phyloP scores from a whole-genome alignment of 345 rosid genomes.

The Clarkia xantiana region DNA sequence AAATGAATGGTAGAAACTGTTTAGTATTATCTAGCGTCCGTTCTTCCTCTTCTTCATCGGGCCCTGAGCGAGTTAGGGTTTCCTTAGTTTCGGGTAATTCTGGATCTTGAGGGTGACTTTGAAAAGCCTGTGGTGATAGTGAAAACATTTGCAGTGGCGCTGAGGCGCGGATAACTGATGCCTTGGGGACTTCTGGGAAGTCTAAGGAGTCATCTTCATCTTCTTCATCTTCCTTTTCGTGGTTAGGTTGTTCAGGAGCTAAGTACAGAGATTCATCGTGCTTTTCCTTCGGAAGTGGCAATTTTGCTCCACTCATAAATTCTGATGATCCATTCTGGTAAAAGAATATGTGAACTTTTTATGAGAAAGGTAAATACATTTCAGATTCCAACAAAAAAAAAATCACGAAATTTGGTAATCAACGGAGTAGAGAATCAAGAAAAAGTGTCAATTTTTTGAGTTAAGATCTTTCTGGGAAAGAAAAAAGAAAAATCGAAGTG shows the following conservation, averaged over 20 bases:
- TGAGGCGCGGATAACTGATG: conserved; percentile 18
- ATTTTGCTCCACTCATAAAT: conserved; percentile 56
- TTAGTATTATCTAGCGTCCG: conserved; percentile 21
- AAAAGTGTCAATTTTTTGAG: no score
- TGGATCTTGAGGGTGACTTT: no score
- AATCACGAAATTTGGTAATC: no score
- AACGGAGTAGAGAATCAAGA: no score
- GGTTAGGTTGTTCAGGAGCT: conserved; percentile 14
- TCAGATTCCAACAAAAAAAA: no score
- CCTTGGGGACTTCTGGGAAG: conserved; percentile 69
- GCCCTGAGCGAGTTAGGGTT: conserved; percentile 18
- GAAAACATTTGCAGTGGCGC: conserved; percentile 16
- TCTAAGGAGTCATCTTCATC: conserved; percentile 30
- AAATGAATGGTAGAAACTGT: conserved; percentile 46
- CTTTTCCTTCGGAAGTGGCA: conserved; percentile 60
- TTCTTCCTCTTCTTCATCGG: conserved; percentile 17
- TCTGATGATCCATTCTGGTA: conserved; percentile 66
- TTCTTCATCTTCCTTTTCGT: conserved; percentile 40
- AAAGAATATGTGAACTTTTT: not conserved
- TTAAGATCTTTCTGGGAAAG: no score
- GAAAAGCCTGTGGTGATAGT: conserved; percentile 1
- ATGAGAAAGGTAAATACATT: no score
- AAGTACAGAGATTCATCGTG: conserved; percentile 33
- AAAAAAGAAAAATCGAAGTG: not conserved
- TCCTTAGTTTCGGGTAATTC: conserved; percentile 7